phyloP scores from a whole-genome alignment of 352 stramenopile species.

The Globisporangium paddicum region DNA sequence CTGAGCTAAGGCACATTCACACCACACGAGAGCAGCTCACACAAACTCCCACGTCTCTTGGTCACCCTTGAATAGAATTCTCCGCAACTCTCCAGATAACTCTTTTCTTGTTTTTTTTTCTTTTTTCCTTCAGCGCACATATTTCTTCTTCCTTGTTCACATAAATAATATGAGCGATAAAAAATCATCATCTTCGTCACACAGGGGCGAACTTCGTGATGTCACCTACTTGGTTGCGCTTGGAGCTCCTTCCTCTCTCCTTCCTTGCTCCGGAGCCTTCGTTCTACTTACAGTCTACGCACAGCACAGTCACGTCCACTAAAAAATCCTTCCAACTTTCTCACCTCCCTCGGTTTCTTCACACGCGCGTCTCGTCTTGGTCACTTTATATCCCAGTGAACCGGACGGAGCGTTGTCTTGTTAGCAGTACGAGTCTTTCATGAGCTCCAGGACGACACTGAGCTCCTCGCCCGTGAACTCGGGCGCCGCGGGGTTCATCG shows the following conservation, averaged over 20 bases:
- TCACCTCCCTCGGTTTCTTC: not conserved
- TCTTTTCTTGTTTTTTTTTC: too few relatives aligned
- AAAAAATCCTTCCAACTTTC: not conserved
- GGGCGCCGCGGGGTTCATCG: slow-evolving; percentile 61
- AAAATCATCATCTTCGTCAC: slow-evolving; percentile 3
- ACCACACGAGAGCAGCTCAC: too few relatives aligned
- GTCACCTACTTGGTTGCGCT: not conserved
- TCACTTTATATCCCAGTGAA: slow-evolving; percentile 11
- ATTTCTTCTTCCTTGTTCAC: too few relatives aligned
- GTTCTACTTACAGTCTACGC: slow-evolving; percentile 7
- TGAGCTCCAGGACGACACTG: slow-evolving; percentile 71
- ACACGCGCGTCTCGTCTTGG: not conserved
- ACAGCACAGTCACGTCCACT: slow-evolving; percentile 6
- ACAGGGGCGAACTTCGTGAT: not conserved
- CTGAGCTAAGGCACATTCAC: too few relatives aligned
- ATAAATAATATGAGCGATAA: slow-evolving; percentile 8
- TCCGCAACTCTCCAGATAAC: too few relatives aligned
- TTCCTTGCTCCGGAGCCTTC: not conserved
- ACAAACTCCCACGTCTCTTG: too few relatives aligned
- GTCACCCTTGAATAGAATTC: too few relatives aligned
- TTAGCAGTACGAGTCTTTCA: slow-evolving; percentile 68
- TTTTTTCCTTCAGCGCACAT: too few relatives aligned
- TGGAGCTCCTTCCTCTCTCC: not conserved
- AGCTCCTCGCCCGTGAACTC: slow-evolving; percentile 79
- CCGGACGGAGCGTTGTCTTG: not conserved